Evolutionary conservation across 1,284 basidiomycete species (phyloP).

Genomic region (Apiotrichum sp.): DNA sequence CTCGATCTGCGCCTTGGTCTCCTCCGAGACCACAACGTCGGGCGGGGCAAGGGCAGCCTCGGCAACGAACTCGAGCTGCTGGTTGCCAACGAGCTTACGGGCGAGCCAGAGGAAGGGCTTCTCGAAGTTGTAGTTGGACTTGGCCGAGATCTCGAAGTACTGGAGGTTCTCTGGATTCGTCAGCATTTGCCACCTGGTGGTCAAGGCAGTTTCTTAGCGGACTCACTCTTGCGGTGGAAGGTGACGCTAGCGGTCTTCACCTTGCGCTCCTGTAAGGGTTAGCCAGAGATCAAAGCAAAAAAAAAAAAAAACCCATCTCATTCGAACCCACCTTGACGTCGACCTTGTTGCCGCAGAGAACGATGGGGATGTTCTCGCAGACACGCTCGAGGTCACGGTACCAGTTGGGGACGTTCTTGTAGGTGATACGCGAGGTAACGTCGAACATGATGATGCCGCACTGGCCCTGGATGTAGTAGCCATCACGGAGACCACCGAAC

Average conservation of each 20-base stretch:
- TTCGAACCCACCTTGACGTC: constrained; percentile 66
- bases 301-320: no score
- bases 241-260: constrained; percentile 98
- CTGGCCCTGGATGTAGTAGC: constrained; percentile 98
- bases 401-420: constrained; percentile 99
- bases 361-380: constrained; percentile 99
- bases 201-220: no score
- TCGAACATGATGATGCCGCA: constrained; percentile 99
- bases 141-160: constrained; percentile 99
- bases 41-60: constrained; percentile 93
- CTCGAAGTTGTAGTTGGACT: constrained; percentile 99
- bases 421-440: constrained; percentile 98
- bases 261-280: constrained; percentile 72
- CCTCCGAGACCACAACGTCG: constrained; percentile 78
- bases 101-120: constrained; percentile 99
- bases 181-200: background rate
- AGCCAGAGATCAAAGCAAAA: no score
- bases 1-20: constrained; percentile 73
- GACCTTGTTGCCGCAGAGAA: constrained; percentile 99
- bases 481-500: constrained; percentile 96
- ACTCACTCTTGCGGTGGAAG: constrained; percentile 93
- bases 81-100: constrained; percentile 93
- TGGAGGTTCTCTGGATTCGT: constrained; percentile 73
- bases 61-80: constrained; percentile 87
- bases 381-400: constrained; percentile 99